Conservation (phyloP, 331 rosid species). For the Telfairia occidentalis region DNA sequence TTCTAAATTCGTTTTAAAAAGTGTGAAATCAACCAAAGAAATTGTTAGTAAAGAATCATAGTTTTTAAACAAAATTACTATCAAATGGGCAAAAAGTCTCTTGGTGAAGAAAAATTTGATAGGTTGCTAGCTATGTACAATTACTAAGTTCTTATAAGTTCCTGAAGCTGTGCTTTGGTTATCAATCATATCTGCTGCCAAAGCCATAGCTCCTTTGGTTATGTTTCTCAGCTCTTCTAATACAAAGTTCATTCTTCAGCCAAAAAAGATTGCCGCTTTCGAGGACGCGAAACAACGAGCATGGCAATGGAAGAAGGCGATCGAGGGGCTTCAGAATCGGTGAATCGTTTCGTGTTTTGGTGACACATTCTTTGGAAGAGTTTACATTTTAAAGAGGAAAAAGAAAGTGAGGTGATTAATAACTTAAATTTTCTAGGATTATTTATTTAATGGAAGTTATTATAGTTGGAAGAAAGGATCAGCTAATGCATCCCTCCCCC, state of each 20-base stretch:
- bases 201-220: background rate
- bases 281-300: conserved; percentile 98
- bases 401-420: conserved; percentile 16
- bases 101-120: too few relatives aligned
- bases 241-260: conserved; percentile 36
- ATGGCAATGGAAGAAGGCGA: conserved; percentile 91
- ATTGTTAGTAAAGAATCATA: background rate
- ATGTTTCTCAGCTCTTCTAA: conserved; percentile 12
- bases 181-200: background rate
- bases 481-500: conserved; percentile 21
- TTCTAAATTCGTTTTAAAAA: too few relatives aligned
- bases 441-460: conserved; percentile 32
- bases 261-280: conserved; percentile 74
- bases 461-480: conserved; percentile 18
- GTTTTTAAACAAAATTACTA: background rate
- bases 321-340: conserved; percentile 93
- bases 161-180: too few relatives aligned
- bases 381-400: conserved; percentile 33
- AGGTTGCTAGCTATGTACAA: too few relatives aligned
- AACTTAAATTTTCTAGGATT: conserved; percentile 22
- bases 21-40: background rate
- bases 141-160: too few relatives aligned
- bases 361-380: conserved; percentile 26
- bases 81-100: too few relatives aligned
- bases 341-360: conserved; percentile 34